These are phyloP conservation scores for Russula lepida DNA, from an alignment of 768 basidiomycete species.

Conservation along the genomic window DNA sequence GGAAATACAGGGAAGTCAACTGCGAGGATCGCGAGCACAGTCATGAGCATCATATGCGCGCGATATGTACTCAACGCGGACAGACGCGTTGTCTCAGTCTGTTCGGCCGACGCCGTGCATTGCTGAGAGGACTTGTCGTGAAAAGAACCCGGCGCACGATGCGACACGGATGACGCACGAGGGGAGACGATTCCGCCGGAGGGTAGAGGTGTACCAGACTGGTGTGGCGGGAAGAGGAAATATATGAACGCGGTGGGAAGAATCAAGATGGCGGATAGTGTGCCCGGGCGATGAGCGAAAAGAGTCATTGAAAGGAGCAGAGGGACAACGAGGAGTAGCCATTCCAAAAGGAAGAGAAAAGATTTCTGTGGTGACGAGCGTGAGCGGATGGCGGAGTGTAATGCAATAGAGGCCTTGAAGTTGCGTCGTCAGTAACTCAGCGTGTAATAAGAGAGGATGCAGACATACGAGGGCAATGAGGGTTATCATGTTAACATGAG, in stretches of 20 bases:
- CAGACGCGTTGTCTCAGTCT: conserved; percentile 33
- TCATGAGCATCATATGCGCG: conserved; percentile 94
- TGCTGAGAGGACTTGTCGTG: background rate
- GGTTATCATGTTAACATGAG: conserved; percentile 63
- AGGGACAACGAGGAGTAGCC: conserved; percentile 62
- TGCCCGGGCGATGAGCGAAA: conserved; percentile 49
- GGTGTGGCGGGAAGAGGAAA: conserved; percentile 35
- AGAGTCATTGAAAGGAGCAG: conserved; percentile 77
- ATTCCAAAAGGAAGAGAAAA: conserved; percentile 47
- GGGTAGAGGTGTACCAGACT: conserved; percentile 44
- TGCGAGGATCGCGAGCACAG: conserved; percentile 82
- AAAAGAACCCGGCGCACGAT: conserved; percentile 6
- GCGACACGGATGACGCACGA: conserved; percentile 16
- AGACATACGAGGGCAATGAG: conserved; percentile 50
- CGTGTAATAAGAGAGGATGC: background rate
- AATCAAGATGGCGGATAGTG: conserved; percentile 43
- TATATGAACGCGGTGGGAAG: conserved; percentile 37
- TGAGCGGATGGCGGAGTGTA: conserved; percentile 54
- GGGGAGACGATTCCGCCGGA: conserved; percentile 31
- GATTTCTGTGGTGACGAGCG: conserved; percentile 36
- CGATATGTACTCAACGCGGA: conserved; percentile 82
- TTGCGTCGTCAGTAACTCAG: background rate
- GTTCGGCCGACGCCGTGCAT: background rate
- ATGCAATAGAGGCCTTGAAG: conserved; percentile 56
- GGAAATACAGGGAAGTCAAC: conserved; percentile 96